Conservation (phyloP, 2,329 filamentous ascomycete species). For the Aspergillus hortae region DNA sequence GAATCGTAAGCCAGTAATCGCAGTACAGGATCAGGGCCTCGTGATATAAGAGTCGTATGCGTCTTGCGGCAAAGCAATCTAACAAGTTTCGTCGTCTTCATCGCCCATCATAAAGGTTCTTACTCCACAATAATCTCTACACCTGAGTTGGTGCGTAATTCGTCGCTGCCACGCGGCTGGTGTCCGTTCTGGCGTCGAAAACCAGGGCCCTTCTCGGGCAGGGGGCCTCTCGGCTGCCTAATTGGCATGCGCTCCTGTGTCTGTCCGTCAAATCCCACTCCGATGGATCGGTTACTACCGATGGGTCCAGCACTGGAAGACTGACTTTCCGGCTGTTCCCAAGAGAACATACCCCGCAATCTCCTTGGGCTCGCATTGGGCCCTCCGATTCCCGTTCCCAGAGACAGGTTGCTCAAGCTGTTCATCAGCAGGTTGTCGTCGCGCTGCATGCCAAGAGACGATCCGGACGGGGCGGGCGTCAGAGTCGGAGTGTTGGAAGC, state of each 20-base stretch:
- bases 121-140: slow-evolving; percentile 64
- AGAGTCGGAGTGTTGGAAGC: slow-evolving; percentile 64
- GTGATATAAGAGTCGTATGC: slow-evolving; percentile 41
- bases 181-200: slow-evolving; percentile 61
- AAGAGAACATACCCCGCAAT: slow-evolving; percentile 59
- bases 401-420: slow-evolving; percentile 58
- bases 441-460: slow-evolving; percentile 47
- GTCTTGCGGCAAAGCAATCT: slow-evolving; percentile 39
- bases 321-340: slow-evolving; percentile 53
- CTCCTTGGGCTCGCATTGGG: slow-evolving; percentile 55
- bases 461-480: slow-evolving; percentile 56
- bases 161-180: slow-evolving; percentile 60
- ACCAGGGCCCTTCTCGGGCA: slow-evolving; percentile 57
- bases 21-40: slow-evolving; percentile 35
- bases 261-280: slow-evolving; percentile 55
- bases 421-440: slow-evolving; percentile 61
- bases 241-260: slow-evolving; percentile 54
- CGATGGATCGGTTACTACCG: slow-evolving; percentile 62
- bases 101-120: slow-evolving; percentile 29
- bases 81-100: slow-evolving; percentile 33
- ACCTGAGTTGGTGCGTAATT: slow-evolving; percentile 58
- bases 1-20: slow-evolving; percentile 45
- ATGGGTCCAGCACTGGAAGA: slow-evolving; percentile 53
- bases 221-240: slow-evolving; percentile 60
- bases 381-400: slow-evolving; percentile 48